Evolutionary conservation across 371 early-diverging fungal species (phyloP).

Genomic region (Vittaforma corneae): DNA sequence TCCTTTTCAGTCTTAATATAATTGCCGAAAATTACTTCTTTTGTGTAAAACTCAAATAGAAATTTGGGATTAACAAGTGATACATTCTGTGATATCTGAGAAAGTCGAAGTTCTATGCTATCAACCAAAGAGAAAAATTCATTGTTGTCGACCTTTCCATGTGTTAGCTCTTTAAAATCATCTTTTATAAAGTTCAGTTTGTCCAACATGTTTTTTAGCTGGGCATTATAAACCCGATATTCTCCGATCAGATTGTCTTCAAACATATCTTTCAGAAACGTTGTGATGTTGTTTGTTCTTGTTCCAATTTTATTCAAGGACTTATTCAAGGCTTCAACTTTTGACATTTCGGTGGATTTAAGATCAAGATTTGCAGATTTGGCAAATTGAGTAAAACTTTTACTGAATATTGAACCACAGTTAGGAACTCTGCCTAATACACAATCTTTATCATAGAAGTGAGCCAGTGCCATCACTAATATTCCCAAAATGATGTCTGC

Average conservation of each 20-base stretch:
- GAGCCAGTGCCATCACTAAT: slow-evolving; percentile 19
- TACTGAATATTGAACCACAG: slow-evolving; percentile 15
- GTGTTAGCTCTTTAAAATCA: slow-evolving; percentile 34
- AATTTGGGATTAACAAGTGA: slow-evolving; percentile 12
- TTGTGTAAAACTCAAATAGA: slow-evolving; percentile 23
- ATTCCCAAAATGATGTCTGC: slow-evolving; percentile 10
- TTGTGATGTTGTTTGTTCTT: background rate
- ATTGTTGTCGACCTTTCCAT: slow-evolving; percentile 29
- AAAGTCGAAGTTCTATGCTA: slow-evolving; percentile 30
- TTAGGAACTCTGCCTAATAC: slow-evolving; percentile 22
- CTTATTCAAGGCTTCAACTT: slow-evolving; percentile 9
- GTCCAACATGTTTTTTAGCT: slow-evolving; percentile 38
- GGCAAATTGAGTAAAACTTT: slow-evolving; percentile 10
- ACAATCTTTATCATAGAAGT: slow-evolving; percentile 39
- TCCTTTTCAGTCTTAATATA: slow-evolving; percentile 32
- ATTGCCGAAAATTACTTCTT: slow-evolving; percentile 10
- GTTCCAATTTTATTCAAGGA: slow-evolving; percentile 5
- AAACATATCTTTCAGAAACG: slow-evolving; percentile 16
- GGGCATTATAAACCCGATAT: slow-evolving; percentile 9
- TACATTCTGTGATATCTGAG: slow-evolving; percentile 15
- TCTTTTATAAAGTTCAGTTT: slow-evolving; percentile 44
- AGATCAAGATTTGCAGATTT: background rate
- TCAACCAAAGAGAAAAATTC: slow-evolving; percentile 23
- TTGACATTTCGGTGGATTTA: background rate
- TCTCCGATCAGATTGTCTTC: background rate